Conservation (phyloP, 345 rosid species). For the Melastoma malabathricum region DNA sequence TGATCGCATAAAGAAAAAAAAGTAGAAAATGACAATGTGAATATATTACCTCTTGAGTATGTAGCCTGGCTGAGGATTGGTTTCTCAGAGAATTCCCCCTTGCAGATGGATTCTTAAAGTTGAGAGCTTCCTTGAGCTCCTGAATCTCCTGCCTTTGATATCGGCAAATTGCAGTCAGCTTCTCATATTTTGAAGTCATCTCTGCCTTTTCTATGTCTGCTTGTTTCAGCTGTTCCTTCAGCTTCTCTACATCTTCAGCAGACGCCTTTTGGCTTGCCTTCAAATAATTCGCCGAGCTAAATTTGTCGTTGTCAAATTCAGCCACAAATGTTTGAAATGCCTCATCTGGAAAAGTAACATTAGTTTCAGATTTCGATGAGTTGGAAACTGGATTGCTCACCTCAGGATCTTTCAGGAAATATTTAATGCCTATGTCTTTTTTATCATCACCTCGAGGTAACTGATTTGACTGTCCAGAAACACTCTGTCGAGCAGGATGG, state of each 20-base stretch:
- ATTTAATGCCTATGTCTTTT: slow-evolving; percentile 39
- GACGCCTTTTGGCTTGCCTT: slow-evolving; percentile 42
- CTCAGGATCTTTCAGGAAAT: slow-evolving; percentile 26
- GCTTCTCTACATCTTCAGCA: slow-evolving; percentile 56
- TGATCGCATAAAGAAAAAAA: no score
- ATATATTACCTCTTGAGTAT: slow-evolving; percentile 10
- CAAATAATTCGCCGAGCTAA: slow-evolving; percentile 19
- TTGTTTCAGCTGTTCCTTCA: slow-evolving; percentile 65
- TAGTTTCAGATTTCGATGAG: slow-evolving; percentile 27
- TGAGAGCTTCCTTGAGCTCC: slow-evolving; percentile 81
- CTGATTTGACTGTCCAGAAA: slow-evolving; percentile 16
- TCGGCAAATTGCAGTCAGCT: slow-evolving; percentile 88
- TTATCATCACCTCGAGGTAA: slow-evolving; percentile 24
- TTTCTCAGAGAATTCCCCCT: slow-evolving; percentile 28
- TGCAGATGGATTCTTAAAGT: slow-evolving; percentile 48
- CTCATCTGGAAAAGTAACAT: slow-evolving; percentile 32
- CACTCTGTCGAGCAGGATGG: slow-evolving; percentile 21
- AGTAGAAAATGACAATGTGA: no score
- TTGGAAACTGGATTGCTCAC: slow-evolving; percentile 27
- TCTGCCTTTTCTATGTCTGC: slow-evolving; percentile 63
- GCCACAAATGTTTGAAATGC: slow-evolving; percentile 68
- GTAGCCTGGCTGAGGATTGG: slow-evolving; percentile 29
- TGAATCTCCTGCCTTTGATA: slow-evolving; percentile 93
- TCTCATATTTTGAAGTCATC: slow-evolving; percentile 68
- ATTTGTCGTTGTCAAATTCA: slow-evolving; percentile 68